A percentile compares a stretch with the other conserved stretches of the same genome.
Evolutionary conservation across 73 alveolate species (phyloP).

Genomic region (Paramecium caudatum): DNA sequence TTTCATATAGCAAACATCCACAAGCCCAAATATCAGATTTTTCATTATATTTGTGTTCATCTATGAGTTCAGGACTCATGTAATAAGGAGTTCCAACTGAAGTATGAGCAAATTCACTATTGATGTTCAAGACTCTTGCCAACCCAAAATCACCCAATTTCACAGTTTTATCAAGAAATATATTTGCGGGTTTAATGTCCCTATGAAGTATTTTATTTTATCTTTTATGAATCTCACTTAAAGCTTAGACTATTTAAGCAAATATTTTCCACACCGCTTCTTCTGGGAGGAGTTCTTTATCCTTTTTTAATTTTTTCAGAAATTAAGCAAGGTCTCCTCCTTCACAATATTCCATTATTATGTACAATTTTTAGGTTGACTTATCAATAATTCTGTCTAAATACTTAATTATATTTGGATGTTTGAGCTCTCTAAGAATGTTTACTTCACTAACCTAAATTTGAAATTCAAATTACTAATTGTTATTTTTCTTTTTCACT

Average conservation of each 20-base stretch:
- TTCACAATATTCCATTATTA: conserved; percentile 97
- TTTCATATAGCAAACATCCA: conserved; percentile 95
- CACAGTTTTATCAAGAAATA: conserved; percentile 91
- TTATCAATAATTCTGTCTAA: conserved; percentile 95
- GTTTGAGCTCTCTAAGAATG: conserved; percentile 89
- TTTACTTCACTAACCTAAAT: conserved; percentile 88
- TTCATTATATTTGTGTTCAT: conserved; percentile 95
- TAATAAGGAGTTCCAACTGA: conserved; percentile 98
- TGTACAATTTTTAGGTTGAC: conserved; percentile 86
- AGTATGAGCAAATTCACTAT: conserved; percentile 95
- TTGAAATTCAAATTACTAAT: conserved; percentile 78
- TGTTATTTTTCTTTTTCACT: conserved; percentile 91
- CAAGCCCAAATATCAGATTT: conserved; percentile 97
- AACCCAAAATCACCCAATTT: conserved; percentile 97
- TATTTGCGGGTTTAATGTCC: conserved; percentile 94
- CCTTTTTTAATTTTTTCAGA: conserved; percentile 84
- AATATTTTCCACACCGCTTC: conserved; percentile 95
- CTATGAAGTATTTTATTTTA: conserved; percentile 91
- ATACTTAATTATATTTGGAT: conserved; percentile 90
- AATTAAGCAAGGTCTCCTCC: conserved; percentile 96
- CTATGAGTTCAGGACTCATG: conserved; percentile 98
- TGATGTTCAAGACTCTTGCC: conserved; percentile 87
- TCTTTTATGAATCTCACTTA: conserved; percentile 91
- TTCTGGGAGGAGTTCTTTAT: conserved; percentile 88
- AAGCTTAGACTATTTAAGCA: conserved; percentile 89